Evolutionary conservation across 2,329 filamentous ascomycete species (phyloP).

Genomic region (Aspergillus puulaauensis): DNA sequence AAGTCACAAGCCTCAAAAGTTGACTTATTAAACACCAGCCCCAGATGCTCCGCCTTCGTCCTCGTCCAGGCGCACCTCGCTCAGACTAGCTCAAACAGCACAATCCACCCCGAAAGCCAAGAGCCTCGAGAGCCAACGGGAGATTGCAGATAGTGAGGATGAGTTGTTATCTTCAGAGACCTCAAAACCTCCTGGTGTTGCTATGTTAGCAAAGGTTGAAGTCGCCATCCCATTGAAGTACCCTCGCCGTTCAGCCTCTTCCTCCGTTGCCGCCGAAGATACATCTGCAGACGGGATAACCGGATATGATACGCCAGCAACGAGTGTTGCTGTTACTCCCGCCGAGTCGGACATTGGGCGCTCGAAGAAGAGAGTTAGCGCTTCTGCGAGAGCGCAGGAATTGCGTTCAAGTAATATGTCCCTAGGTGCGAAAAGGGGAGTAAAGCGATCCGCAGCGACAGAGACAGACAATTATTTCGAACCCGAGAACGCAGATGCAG

Average conservation of each 20-base stretch:
- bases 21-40: not conserved
- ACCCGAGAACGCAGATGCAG: slow-evolving; percentile 45
- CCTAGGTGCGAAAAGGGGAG: slow-evolving; percentile 28
- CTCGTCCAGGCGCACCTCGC: slow-evolving; percentile 23
- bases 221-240: slow-evolving; percentile 34
- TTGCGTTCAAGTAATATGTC: slow-evolving; percentile 51
- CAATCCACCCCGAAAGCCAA: slow-evolving; percentile 1
- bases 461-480: slow-evolving; percentile 40
- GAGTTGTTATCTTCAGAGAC: not conserved
- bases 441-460: slow-evolving; percentile 48
- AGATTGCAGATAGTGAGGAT: slow-evolving; percentile 1
- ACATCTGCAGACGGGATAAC: slow-evolving; percentile 45
- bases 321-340: slow-evolving; percentile 59
- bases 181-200: not conserved
- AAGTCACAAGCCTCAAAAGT: not conserved
- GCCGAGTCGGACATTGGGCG: slow-evolving; percentile 40
- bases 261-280: slow-evolving; percentile 42
- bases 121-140: slow-evolving; percentile 10
- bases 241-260: slow-evolving; percentile 27
- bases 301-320: slow-evolving; percentile 62
- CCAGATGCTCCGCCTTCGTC: slow-evolving; percentile 5
- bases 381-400: slow-evolving; percentile 47
- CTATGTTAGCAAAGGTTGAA: slow-evolving; percentile 17
- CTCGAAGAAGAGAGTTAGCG: slow-evolving; percentile 37
- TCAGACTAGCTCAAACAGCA: slow-evolving; percentile 19